Evolutionary conservation across 148 eudicot species (phyloP).

Genomic region (Fagopyrum esculentum): DNA sequence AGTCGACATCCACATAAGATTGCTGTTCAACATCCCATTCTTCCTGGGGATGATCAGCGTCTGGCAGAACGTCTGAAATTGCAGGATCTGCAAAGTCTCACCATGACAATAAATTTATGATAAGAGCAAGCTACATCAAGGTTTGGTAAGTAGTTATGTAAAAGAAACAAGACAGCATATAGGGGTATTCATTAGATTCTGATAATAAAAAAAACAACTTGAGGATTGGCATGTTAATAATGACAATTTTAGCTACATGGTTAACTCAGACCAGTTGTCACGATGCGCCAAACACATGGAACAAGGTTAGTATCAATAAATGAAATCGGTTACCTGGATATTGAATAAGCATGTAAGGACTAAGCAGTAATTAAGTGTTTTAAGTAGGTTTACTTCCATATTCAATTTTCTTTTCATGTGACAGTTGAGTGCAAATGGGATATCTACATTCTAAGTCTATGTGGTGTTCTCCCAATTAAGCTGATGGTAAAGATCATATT

Average conservation of each 20-base stretch:
- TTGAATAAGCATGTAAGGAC: neutral
- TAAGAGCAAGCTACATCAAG: constrained; percentile 5
- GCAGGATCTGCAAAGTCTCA: constrained; percentile 54
- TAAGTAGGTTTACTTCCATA: neutral
- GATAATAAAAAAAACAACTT: neutral
- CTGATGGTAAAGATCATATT: neutral
- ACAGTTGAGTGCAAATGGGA: neutral
- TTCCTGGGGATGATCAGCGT: constrained; percentile 21
- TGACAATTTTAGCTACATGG: neutral
- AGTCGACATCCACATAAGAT: constrained; percentile 13
- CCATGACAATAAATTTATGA: neutral
- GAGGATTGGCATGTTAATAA: neutral
- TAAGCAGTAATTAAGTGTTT: neutral
- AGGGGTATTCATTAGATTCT: neutral
- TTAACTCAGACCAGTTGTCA: neutral
- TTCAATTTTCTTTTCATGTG: neutral
- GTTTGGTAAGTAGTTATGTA: neutral
- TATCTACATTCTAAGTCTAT: neutral
- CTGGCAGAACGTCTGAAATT: constrained; percentile 38
- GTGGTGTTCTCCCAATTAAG: neutral
- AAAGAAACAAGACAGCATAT: neutral
- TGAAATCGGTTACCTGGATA: neutral
- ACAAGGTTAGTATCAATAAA: neutral
- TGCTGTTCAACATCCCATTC: constrained; percentile 20
- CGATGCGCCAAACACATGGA: neutral